These are phyloP conservation scores for Arthrobotrys pseudoclavata DNA, from an alignment of 2,329 filamentous ascomycete genomes.

Conservation along the genomic window DNA sequence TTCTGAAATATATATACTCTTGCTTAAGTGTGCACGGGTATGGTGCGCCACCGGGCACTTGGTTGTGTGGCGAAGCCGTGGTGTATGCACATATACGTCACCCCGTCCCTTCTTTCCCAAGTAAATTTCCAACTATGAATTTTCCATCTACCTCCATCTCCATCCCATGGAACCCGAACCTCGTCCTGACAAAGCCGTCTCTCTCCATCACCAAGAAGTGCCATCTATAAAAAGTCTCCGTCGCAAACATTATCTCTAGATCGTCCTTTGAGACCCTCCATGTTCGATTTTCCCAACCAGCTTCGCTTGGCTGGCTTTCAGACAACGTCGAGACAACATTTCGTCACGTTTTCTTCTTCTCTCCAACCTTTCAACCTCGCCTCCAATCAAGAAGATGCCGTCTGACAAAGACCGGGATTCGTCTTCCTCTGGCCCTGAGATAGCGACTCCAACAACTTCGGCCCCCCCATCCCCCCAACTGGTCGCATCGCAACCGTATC, in stretches of 20 bases:
- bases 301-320: conserved; percentile 4
- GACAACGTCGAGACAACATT: neutral
- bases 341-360: neutral
- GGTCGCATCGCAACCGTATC: conserved; percentile 35
- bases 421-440: conserved; percentile 51
- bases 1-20: no score
- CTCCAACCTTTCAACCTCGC: neutral
- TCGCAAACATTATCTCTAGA: no score
- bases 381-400: conserved; percentile 27
- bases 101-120: no score
- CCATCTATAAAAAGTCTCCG: neutral
- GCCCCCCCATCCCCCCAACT: conserved; percentile 46
- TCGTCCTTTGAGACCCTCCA: neutral
- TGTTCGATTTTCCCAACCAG: neutral
- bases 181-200: no score
- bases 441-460: conserved; percentile 53
- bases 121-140: no score
- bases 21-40: no score
- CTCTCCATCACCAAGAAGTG: no score
- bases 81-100: no score
- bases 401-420: conserved; percentile 54
- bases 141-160: no score
- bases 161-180: no score
- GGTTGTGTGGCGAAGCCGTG: no score
- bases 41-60: no score